Conservation (phyloP, 495 filamentous ascomycete species). For the Penicillium parvum region DNA sequence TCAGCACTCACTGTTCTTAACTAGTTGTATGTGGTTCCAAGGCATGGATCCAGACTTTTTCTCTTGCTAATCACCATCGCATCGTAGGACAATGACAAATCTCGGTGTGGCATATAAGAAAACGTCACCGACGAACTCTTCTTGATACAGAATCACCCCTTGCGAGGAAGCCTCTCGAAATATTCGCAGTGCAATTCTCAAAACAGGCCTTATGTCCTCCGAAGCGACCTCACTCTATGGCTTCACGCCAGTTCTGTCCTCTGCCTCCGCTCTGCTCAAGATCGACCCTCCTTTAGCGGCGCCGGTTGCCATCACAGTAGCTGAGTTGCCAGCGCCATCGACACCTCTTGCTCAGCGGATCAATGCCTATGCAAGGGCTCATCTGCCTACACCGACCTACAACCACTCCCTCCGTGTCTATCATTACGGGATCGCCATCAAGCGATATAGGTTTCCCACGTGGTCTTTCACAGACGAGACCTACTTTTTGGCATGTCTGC, state of each 20-base stretch:
- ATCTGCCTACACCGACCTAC: constrained; percentile 57
- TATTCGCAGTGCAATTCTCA: too few species aligned
- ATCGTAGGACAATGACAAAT: too few species aligned
- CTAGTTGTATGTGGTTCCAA: too few species aligned
- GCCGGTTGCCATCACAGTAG: constrained; percentile 25
- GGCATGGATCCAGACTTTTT: too few species aligned
- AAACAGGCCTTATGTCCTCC: too few species aligned
- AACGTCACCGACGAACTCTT: too few species aligned
- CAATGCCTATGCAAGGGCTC: constrained; percentile 50
- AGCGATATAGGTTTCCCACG: constrained; percentile 57
- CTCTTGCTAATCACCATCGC: too few species aligned
- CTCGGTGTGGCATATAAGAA: too few species aligned
- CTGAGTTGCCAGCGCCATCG: constrained; percentile 35
- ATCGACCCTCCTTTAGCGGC: constrained; percentile 8
- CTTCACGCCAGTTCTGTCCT: constrained; percentile 34
- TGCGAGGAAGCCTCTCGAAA: too few species aligned
- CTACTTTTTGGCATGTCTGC: constrained; percentile 60
- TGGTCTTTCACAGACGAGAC: constrained; percentile 45
- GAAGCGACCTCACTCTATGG: too few species aligned
- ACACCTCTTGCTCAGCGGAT: constrained; percentile 44
- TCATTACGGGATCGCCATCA: constrained; percentile 61
- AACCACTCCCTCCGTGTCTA: constrained; percentile 76
- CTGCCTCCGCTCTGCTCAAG: constrained; percentile 18
- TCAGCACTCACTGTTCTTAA: too few species aligned
- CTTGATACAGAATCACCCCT: too few species aligned